phyloP scores from a whole-genome alignment of 2,329 filamentous ascomycete species.

The Neofusicoccum cordaticola region DNA sequence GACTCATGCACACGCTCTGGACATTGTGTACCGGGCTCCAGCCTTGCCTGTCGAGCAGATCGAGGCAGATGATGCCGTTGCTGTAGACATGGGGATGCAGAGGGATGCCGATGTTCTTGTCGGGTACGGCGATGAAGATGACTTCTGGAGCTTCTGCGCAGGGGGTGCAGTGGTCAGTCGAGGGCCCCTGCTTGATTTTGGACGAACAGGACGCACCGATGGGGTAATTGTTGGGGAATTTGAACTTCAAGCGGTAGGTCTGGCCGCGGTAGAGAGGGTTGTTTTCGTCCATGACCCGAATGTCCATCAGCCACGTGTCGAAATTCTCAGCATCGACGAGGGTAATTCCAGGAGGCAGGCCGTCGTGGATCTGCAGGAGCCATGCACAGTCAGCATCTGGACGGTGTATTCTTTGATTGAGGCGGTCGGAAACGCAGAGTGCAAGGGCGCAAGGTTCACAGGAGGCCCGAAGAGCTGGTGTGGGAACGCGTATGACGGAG shows the following conservation, averaged over 20 bases:
- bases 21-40: conserved; percentile 98
- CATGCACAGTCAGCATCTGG: neutral
- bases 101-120: conserved; percentile 63
- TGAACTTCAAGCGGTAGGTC: conserved; percentile 81
- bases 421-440: no score
- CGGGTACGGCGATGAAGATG: conserved; percentile 68
- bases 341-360: conserved; percentile 66
- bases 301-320: conserved; percentile 89
- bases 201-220: conserved; percentile 63
- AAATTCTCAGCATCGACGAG: conserved; percentile 80
- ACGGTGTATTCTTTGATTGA: neutral
- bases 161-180: neutral
- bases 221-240: conserved; percentile 79
- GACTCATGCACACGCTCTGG: conserved; percentile 92
- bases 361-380: conserved; percentile 50
- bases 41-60: conserved; percentile 80
- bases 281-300: conserved; percentile 79
- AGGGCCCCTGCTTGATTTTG: neutral
- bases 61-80: conserved; percentile 97
- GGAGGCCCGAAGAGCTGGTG: no score
- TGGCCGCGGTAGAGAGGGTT: conserved; percentile 85
- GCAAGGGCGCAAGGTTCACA: no score
- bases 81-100: conserved; percentile 98
- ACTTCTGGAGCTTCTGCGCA: conserved; percentile 85
- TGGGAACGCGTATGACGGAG: neutral